phyloP scores from a whole-genome alignment of 176 grass and related monocot genomes.

The Thalia dealbata region DNA sequence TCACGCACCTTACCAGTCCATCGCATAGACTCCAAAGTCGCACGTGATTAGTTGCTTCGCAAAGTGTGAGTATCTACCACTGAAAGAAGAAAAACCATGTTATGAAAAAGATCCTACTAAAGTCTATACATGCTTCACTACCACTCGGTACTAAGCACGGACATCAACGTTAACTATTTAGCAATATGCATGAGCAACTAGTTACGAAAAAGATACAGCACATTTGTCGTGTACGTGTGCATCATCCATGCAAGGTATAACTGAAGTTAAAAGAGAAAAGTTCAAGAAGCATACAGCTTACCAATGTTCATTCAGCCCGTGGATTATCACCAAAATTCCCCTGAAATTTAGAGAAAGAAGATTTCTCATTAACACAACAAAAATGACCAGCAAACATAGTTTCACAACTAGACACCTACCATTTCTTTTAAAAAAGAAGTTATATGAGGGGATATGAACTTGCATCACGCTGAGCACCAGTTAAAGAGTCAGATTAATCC shows the following conservation, averaged over 20 bases:
- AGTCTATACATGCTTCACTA: not conserved
- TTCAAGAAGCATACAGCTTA: constrained; percentile 6
- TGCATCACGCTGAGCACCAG: not conserved
- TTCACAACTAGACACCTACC: not conserved
- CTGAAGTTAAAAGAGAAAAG: too few relatives aligned
- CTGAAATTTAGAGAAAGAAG: constrained; percentile 27
- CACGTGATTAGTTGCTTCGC: constrained; percentile 57
- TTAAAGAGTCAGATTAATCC: not conserved
- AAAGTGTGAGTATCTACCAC: constrained; percentile 88
- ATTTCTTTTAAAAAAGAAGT: too few relatives aligned
- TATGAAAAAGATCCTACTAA: not conserved
- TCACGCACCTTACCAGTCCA: constrained; percentile 83
- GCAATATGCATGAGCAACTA: not conserved
- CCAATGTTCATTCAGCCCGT: constrained; percentile 95
- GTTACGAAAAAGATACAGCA: not conserved
- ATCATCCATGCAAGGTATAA: not conserved
- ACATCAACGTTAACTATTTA: too few relatives aligned
- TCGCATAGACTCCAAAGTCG: constrained; percentile 87
- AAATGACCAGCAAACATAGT: not conserved
- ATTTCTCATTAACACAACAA: not conserved
- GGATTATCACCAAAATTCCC: constrained; percentile 74
- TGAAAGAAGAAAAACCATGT: constrained; percentile 26
- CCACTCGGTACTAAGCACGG: too few relatives aligned
- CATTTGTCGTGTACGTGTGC: not conserved
- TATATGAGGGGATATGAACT: not conserved